Evolutionary conservation across 108 stramenopile genomes (phyloP).

Genomic region (Cyclostephanos tholiformis): DNA sequence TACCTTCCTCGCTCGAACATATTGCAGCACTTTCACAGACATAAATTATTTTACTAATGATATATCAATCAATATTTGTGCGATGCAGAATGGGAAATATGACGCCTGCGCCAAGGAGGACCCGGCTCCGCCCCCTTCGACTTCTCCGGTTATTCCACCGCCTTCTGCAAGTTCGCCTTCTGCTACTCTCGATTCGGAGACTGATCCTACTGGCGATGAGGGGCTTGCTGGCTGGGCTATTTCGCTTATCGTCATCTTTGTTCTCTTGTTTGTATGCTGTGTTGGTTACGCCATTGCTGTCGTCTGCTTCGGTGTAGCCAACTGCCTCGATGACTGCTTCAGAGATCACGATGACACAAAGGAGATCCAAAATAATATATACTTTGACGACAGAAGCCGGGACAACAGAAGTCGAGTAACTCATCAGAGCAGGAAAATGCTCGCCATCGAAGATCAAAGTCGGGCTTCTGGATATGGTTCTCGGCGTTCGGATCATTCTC

Average conservation of each 20-base stretch:
- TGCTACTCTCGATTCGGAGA: background rate
- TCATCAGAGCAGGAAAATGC: background rate
- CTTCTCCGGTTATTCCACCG: background rate
- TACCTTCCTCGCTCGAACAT: background rate
- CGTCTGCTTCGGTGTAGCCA: slow-evolving; percentile 2
- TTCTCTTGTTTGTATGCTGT: slow-evolving; percentile 23
- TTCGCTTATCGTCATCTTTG: slow-evolving; percentile 34
- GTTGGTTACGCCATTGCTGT: slow-evolving; percentile 35
- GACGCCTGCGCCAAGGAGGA: background rate
- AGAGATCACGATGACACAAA: slow-evolving; percentile 21
- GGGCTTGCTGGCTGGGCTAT: slow-evolving; percentile 45
- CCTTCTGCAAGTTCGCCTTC: too few relatives aligned
- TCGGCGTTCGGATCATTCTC: background rate
- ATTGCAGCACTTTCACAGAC: slow-evolving; percentile 2
- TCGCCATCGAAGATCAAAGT: background rate
- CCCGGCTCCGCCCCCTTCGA: background rate
- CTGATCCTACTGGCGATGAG: slow-evolving; percentile 2
- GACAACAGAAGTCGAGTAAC: background rate
- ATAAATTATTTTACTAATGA: background rate
- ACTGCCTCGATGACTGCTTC: background rate
- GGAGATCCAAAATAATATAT: slow-evolving; percentile 21
- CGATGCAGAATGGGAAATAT: background rate
- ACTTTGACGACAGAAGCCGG: slow-evolving; percentile 13
- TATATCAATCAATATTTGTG: background rate
- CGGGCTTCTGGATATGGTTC: background rate